A percentile compares a stretch with the other conserved stretches of the same genome.
Evolutionary conservation across 1,284 basidiomycete species (phyloP).

Genomic region (Mixia osmundae): DNA sequence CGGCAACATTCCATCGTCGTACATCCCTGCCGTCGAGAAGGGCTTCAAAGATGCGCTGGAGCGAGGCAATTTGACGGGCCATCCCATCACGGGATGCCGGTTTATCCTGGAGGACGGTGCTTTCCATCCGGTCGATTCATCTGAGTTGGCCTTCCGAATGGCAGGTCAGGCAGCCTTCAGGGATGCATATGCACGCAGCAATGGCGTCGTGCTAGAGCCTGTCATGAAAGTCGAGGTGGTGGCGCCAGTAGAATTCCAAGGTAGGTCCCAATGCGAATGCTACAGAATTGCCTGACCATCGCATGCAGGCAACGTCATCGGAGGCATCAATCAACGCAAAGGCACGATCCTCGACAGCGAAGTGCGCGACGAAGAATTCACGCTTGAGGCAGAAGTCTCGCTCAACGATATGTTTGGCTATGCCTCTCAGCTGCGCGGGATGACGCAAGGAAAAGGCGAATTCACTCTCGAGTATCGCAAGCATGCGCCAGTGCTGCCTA

Average conservation of each 20-base stretch:
- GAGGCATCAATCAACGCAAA: slow-evolving; percentile 73
- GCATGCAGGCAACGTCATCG: slow-evolving; percentile 54
- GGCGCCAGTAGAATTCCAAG: slow-evolving; percentile 91
- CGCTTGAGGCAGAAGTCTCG: slow-evolving; percentile 69
- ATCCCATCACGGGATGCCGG: slow-evolving; percentile 62
- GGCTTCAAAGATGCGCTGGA: slow-evolving; percentile 88
- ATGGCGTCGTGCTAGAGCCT: slow-evolving; percentile 73
- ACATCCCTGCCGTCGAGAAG: slow-evolving; percentile 88
- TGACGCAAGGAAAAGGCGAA: slow-evolving; percentile 78
- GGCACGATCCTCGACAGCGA: slow-evolving; percentile 93
- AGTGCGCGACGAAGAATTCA: slow-evolving; percentile 92
- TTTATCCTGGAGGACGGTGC: slow-evolving; percentile 81
- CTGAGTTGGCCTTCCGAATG: slow-evolving; percentile 82
- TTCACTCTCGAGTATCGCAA: slow-evolving; percentile 15
- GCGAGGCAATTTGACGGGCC: slow-evolving; percentile 75
- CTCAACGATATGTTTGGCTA: slow-evolving; percentile 98
- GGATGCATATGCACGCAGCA: slow-evolving; percentile 57
- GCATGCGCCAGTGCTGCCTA: slow-evolving; percentile 68
- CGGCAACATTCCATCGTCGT: slow-evolving; percentile 72
- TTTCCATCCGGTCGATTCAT: slow-evolving; percentile 88
- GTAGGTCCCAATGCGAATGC: slow-evolving; percentile 25
- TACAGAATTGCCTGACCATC: background rate
- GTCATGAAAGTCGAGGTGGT: slow-evolving; percentile 98
- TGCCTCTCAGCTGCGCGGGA: slow-evolving; percentile 55
- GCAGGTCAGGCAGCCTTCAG: slow-evolving; percentile 80